These are phyloP conservation scores for Ceriops tagal DNA, from an alignment of 345 rosid species.

Conservation along the genomic window DNA sequence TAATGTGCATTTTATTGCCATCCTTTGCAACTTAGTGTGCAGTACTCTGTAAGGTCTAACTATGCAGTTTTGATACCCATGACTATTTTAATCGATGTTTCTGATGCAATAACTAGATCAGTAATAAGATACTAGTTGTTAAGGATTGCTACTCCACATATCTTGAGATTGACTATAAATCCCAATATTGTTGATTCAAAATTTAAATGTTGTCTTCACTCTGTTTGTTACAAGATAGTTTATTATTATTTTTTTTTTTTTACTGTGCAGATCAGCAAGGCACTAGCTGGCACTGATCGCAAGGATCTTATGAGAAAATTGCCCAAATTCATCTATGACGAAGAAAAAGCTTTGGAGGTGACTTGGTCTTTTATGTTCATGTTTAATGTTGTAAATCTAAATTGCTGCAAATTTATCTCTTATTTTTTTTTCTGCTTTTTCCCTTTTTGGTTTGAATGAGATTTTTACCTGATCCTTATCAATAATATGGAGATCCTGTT, in stretches of 20 bases:
- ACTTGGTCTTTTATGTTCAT: conserved; percentile 6
- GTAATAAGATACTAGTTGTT: not conserved
- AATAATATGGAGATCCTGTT: not conserved
- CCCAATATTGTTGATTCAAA: not conserved
- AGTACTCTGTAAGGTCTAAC: not conserved
- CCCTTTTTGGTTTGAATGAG: not conserved
- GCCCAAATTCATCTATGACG: conserved; percentile 96
- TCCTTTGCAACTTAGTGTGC: conserved; percentile 7
- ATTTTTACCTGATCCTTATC: not conserved
- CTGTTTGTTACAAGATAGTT: not conserved
- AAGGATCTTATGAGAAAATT: conserved; percentile 90
- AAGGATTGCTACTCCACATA: not conserved
- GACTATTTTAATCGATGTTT: no score
- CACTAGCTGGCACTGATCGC: conserved; percentile 66
- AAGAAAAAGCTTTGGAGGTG: conserved; percentile 90
- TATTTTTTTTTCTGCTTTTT: not conserved
- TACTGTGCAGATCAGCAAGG: conserved; percentile 67
- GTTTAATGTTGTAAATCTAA: not conserved
- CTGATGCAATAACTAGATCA: no score
- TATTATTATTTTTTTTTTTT: conserved; percentile 2
- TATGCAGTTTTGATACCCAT: not conserved
- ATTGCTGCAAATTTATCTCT: not conserved
- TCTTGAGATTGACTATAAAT: not conserved
- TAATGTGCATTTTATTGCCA: not conserved
- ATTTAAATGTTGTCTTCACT: not conserved